Evolutionary conservation across 306 rosid genomes (phyloP), one percentile per base, ranked within the genome.

Genomic region (Rosa multiflora): DNA sequence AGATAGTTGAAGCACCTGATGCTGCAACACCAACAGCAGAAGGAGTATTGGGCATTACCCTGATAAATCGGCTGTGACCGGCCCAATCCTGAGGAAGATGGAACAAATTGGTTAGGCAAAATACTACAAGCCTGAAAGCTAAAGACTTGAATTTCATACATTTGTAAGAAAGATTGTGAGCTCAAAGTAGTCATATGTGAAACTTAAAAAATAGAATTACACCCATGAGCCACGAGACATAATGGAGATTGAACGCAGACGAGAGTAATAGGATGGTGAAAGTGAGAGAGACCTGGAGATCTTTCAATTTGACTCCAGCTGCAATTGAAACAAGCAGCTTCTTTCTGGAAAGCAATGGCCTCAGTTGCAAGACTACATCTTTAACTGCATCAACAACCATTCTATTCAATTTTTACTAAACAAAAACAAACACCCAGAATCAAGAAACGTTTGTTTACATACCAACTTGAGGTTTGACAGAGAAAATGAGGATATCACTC

Each of bases 281-380:
- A 74, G 39, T 79, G 0, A 5, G 67, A 5, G 67, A 78, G 58
- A 95, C 98, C 99, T 91, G 96, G 69, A 96, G 91, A 89, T 96
- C 99, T 82, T 91, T 88, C 89, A 96, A 72, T 83, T 89, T 96
- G 80, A 91, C 68, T 59, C 99, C 99, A 73, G 99, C 99, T 74
- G 98, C 98, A 83, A 96, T 87, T 2, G 98, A 96, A 85, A 96
- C 98, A 63, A 96, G 86, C 79, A 93, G 98, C 89, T 96, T 93
- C 84, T 89, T 88, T 78, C 69, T 78, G 48, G 97, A 84, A 42
- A 96, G 85, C 37, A 82, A 81, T 46, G 98, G 96, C 87, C 52
- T 82, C 85, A 96, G 80, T 78, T 90, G 84, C 86, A 73, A 74
- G 12, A 91, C 80, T 67, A 72, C 97, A 14, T 86, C 88, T 75